A percentile compares a stretch with the other conserved stretches of the same genome.
These are phyloP conservation scores for Paracorniculantispora psalliotae DNA, from an alignment of 2,329 filamentous ascomycete species.

Conservation along the genomic window DNA sequence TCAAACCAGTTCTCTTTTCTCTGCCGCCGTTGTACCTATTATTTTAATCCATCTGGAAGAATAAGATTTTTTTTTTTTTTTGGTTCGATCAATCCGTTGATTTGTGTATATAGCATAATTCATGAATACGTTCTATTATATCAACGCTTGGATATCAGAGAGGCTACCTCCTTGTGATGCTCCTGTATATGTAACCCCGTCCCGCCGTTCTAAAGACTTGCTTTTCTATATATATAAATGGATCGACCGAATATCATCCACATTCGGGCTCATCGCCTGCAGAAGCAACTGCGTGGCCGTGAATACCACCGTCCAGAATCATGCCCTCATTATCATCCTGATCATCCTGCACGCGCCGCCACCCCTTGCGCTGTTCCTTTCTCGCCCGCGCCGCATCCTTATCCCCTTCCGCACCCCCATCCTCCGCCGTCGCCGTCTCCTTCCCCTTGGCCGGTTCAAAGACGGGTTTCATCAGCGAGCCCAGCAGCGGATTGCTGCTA, in stretches of 20 bases:
- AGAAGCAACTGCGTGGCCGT: constrained; percentile 32
- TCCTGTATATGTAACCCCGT: too few species aligned
- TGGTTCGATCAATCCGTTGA: too few species aligned
- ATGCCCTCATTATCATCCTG: constrained; percentile 53
- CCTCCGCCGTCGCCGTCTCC: constrained; percentile 24
- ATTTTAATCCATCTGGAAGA: constrained; percentile 1
- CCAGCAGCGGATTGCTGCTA: constrained; percentile 63
- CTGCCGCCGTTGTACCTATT: not conserved
- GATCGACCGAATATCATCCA: not conserved
- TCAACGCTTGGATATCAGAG: too few species aligned
- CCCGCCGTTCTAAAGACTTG: too few species aligned
- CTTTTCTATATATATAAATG: too few species aligned
- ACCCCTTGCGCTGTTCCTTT: constrained; percentile 40
- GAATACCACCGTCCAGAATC: constrained; percentile 53
- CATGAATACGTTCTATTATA: too few species aligned
- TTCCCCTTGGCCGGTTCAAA: constrained; percentile 48
- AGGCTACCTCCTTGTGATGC: too few species aligned
- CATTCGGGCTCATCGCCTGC: constrained; percentile 12
- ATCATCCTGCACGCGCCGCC: constrained; percentile 59
- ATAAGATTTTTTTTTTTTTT: too few species aligned
- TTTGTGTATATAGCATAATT: too few species aligned
- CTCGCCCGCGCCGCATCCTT: constrained; percentile 32
- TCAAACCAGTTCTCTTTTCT: not conserved
- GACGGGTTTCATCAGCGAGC: constrained; percentile 60
- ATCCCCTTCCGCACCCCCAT: constrained; percentile 16